Base-by-base conservation (phyloP, 345 rosid species). In the Pistacia atlantica region DNA sequence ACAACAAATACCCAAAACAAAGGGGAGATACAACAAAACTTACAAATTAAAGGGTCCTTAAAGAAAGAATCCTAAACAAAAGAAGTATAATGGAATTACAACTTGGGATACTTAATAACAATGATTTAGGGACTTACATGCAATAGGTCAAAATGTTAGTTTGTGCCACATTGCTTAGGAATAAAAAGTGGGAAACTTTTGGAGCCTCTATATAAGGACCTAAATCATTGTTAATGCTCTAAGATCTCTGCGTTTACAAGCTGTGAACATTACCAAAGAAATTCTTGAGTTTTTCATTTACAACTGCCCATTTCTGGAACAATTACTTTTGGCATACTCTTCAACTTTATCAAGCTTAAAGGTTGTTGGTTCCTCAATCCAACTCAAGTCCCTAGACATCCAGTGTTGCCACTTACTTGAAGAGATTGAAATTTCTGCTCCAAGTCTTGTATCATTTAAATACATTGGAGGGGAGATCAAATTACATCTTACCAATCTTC, bases 251-350 rank as follows among this genome's bases (percentile, higher is more conserved):
- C 20, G 31, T 45, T 55, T 75, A 7, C 35, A 2, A 45, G 31
- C 4, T 49, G 35, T 33, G 37, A 18, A 74, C 33, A 11, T 64
- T 16, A 49, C 46, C 0, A 12, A 35, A 11, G 77, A 61, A 33
- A 28, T 35, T 75, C 11, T 75, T 25, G 65, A 56, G 64, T 37
- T 25, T 22, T 33, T 66, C 16, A 66, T 75, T 20, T 58, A 20
- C 8, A 66, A 56, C 22, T 66, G 72, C 45, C 72, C 65, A 11
- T 28, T 33, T 38, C 72, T 75, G 16, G 72, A 75, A 16, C 5
- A 1, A 17, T 37, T 75, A 8, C 8, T 10, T 1, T 46, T 56
- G 0, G 4, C 2, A 8, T 9, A 17, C 5, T 65, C 78, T 13
- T 1, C 16, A 3, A 5, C 38, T 25, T 33, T 48, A 45, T 38